phyloP scores from a whole-genome alignment of 805 yeast genomes.

The Ogataea polymorpha region DNA sequence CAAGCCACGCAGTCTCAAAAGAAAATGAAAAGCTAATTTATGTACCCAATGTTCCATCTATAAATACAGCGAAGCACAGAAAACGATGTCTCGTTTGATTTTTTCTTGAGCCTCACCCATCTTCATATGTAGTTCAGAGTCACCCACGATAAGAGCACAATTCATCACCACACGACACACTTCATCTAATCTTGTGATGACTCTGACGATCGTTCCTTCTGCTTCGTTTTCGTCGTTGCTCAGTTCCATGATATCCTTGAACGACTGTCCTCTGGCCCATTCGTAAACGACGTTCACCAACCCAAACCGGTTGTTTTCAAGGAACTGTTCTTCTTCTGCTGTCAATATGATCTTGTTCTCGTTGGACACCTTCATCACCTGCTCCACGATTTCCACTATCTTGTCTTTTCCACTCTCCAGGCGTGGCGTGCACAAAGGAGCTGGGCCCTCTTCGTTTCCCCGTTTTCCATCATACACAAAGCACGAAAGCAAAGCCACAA shows the following conservation, averaged over 20 bases:
- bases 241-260: constrained; percentile 84
- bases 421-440: constrained; percentile 60
- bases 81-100: constrained; percentile 94
- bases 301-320: constrained; percentile 82
- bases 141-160: constrained; percentile 94
- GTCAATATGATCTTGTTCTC: constrained; percentile 72
- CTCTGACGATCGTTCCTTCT: constrained; percentile 96
- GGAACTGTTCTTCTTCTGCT: constrained; percentile 79
- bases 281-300: constrained; percentile 92
- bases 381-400: constrained; percentile 68
- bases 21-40: constrained; percentile 6
- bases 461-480: constrained; percentile 89
- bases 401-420: constrained; percentile 66
- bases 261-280: constrained; percentile 95
- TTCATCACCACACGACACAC: constrained; percentile 91
- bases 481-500: constrained; percentile 88
- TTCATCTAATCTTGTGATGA: constrained; percentile 90
- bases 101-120: constrained; percentile 91
- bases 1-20: constrained; percentile 21
- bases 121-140: constrained; percentile 81
- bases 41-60: constrained; percentile 29
- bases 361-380: constrained; percentile 57
- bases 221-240: constrained; percentile 66
- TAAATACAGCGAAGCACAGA: constrained; percentile 90
- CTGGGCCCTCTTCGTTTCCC: constrained; percentile 56